Evolutionary conservation across 2,329 filamentous ascomycete genomes (phyloP).

Genomic region (Paracorniculantispora psalliotae): DNA sequence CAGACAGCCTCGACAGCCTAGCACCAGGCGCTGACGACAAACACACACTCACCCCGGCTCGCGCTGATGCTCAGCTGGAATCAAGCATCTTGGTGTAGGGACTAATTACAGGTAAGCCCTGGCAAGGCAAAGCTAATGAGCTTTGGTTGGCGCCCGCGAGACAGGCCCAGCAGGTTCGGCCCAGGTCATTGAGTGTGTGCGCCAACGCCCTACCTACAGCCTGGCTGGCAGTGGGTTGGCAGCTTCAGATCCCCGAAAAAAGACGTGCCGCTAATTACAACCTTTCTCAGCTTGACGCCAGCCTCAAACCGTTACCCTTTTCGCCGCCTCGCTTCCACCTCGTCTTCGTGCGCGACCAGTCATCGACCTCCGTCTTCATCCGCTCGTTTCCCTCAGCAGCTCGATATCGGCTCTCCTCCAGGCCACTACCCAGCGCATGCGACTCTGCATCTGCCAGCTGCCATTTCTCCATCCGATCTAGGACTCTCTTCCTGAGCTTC

Average conservation of each 20-base stretch:
- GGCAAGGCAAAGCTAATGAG: no score
- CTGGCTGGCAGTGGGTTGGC: no score
- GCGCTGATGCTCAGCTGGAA: not conserved
- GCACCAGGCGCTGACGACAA: not conserved
- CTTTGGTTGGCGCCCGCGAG: not conserved
- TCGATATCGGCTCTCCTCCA: not conserved
- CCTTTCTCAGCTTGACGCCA: constrained; percentile 6
- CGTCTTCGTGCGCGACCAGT: not conserved
- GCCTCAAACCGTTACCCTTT: not conserved
- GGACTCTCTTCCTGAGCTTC: not conserved
- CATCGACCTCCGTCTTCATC: not conserved
- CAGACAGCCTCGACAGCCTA: not conserved
- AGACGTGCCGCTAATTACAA: constrained; percentile 2
- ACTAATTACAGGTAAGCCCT: not conserved
- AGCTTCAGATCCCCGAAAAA: not conserved
- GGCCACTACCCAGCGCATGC: not conserved
- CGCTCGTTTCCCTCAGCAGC: not conserved
- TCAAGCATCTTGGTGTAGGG: not conserved
- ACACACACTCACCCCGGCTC: not conserved
- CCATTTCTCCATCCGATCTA: not conserved
- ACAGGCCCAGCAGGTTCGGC: not conserved
- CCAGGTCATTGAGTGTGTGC: not conserved
- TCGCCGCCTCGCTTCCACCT: not conserved
- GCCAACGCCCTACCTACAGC: not conserved
- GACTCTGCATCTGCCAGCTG: not conserved